Base-by-base conservation (phyloP, 768 basidiomycete species). In the Fomitopsis serialis region DNA sequence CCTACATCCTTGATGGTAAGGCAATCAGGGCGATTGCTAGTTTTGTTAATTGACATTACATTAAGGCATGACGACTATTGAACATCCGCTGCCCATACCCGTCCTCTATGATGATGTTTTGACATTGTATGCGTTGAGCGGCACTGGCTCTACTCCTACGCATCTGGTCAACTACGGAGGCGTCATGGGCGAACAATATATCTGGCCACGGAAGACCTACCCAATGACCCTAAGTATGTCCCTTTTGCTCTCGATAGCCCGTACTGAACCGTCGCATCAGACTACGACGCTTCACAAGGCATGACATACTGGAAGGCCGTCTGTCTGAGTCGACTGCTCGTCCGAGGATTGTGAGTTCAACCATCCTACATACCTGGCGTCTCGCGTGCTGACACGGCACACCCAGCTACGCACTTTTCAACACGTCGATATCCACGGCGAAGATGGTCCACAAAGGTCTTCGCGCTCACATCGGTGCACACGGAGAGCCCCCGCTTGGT, bases 131-230 rank as follows among this genome's bases (percentile, higher is more conserved):
- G 79, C 80, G 5, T 51, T 72, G 61, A 89, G 86, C 61, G 87
- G 87, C 3, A 87, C 87, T 12, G 85, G 82, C 12, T 72, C 78
- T 24, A 87, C 87, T 0, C 87, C 87, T 2, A 89, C 87, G 0
- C 87, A 89, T 57, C 68, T 88, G 27, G 87, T 89, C 23, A 82
- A 88, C 61, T 89, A 89, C 62, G 87, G 87, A n/a, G 87, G 87
- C 19, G 73, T 72, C 1, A 77, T 66, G 63, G 87, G 87, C 3
- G 87, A 89, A 57, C 78, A 89, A 57, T 68, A 74, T 23, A 51
- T 89, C 12, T 89, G 87, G 86, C 84, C 3, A 73, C 64, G 1
- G 71, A 78, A 35, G 80, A 87, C 65, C 67, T 88, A 2, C 82
- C 86, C 10, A 80, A 83, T 55, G 80, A 87, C 68, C 72, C 78